Conservation (phyloP, 345 rosid genomes). For the Rhodamnia rubescens region DNA sequence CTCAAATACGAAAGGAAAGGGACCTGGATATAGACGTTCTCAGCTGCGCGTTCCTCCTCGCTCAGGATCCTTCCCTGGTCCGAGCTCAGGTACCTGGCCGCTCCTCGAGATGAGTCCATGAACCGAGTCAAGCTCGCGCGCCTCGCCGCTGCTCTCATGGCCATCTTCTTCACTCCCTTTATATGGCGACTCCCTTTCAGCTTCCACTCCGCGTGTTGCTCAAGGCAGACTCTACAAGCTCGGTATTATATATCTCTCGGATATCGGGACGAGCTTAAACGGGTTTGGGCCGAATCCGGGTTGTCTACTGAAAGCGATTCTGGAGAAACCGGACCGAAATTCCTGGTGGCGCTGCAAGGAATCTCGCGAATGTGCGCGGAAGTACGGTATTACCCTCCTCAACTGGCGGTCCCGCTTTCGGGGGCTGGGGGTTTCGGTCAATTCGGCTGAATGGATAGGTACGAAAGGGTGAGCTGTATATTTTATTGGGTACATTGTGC, state of each 20-base stretch:
- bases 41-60: slow-evolving; percentile 83
- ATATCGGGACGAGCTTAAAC: neutral
- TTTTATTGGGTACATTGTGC: no score
- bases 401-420: neutral
- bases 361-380: neutral
- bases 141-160: slow-evolving; percentile 1
- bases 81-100: slow-evolving; percentile 54
- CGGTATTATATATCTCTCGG: neutral
- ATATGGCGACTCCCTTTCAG: neutral
- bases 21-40: slow-evolving; percentile 71
- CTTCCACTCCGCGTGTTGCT: neutral
- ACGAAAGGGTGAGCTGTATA: neutral
- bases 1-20: neutral
- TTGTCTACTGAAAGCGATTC: neutral
- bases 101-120: slow-evolving; percentile 37
- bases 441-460: neutral
- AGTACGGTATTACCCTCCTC: neutral
- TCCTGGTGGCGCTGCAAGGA: neutral
- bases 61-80: slow-evolving; percentile 67
- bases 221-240: neutral
- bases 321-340: neutral
- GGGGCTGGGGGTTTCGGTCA: neutral
- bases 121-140: slow-evolving; percentile 19
- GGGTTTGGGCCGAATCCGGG: neutral
- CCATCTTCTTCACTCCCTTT: neutral